Base-by-base conservation (phyloP, 2,329 filamentous ascomycete species). In the Lecanicillium sp. region DNA sequence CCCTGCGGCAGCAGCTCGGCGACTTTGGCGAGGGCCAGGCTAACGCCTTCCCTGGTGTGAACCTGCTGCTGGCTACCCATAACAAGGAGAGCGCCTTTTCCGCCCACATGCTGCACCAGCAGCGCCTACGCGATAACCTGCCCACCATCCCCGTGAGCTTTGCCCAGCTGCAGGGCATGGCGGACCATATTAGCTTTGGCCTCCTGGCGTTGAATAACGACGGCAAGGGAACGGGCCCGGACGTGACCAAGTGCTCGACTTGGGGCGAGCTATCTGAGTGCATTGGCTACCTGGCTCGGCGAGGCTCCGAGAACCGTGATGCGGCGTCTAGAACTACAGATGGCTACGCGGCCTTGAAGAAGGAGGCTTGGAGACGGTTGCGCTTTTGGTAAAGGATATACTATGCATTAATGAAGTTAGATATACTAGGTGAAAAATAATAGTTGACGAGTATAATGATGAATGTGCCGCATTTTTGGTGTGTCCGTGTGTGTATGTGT, bases 121-220 rank as follows among this genome's bases (percentile, higher is more conserved):
- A 58, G 0, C 61, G 69, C 0, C 55, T 66, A 0, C 53, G 60
- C 3, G 43, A 47, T 8, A 50, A 51, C 2, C 43, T 57, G 4
- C 53, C 55, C 1, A 58, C 55, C 0, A 50, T 58, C 0, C 43
- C 50, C 0, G 57, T 75, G 4, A 60, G 53, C 4, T 77, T 71
- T 45, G 72, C 69, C 0, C 74, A 77, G 49, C 61, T 77, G 1
- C 66, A 72, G 42, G 73, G 73, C 4, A 77, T 77, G 73, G 71
- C 74, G 0, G 74, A 77, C 38, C 70, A 76, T 45, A 61, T 77
- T 14, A 69, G 66, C 29, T 71, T 69, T 46, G 59, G 61, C 10
- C 55, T 77, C 0, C 56, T 77, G 6, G 62, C 66, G 14, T 33
- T 46, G 29, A 57, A 55, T 36, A 44, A 39, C n/a, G 41, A 41